Evolutionary conservation across 2,329 filamentous ascomycete genomes (phyloP).

Genomic region (Pseudogymnoascus pannorum): DNA sequence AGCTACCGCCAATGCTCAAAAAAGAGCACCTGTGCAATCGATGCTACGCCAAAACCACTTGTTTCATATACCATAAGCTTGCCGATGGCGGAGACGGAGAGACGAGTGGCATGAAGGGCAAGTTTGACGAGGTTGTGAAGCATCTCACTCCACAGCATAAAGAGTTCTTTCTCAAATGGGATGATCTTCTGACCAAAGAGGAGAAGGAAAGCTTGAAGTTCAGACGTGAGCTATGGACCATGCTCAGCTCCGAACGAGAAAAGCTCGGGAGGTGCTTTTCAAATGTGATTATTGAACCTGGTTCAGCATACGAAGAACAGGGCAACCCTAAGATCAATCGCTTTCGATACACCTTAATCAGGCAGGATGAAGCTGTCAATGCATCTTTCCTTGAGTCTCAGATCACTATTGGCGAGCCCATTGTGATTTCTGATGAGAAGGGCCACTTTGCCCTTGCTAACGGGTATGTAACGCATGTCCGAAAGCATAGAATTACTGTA

Average conservation of each 20-base stretch:
- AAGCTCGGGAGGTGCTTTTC: constrained; percentile 84
- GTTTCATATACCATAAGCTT: constrained; percentile 90
- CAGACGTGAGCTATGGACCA: constrained; percentile 88
- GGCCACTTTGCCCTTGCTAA: constrained; percentile 93
- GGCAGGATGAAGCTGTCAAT: constrained; percentile 49
- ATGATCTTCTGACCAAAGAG: constrained; percentile 85
- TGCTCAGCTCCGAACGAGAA: constrained; percentile 83
- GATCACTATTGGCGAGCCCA: constrained; percentile 76
- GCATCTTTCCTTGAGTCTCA: constrained; percentile 93
- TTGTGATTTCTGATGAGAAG: constrained; percentile 92
- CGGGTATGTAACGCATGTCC: constrained; percentile 76
- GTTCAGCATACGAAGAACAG: constrained; percentile 62
- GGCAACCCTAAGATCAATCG: constrained; percentile 80
- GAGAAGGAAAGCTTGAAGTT: constrained; percentile 85
- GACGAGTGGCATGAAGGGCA: constrained; percentile 69
- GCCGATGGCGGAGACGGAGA: constrained; percentile 77
- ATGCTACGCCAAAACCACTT: constrained; percentile 86
- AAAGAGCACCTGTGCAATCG: constrained; percentile 73
- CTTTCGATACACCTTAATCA: constrained; percentile 78
- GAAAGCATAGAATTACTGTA: constrained; percentile 70
- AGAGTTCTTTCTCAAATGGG: constrained; percentile 91
- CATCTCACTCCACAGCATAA: constrained; percentile 69
- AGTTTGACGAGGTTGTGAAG: constrained; percentile 73
- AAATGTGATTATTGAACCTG: constrained; percentile 75
- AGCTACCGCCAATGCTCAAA: constrained; percentile 79